phyloP scores from a whole-genome alignment of 2,329 filamentous ascomycete genomes.

The Pseudogymnoascus sp. region DNA sequence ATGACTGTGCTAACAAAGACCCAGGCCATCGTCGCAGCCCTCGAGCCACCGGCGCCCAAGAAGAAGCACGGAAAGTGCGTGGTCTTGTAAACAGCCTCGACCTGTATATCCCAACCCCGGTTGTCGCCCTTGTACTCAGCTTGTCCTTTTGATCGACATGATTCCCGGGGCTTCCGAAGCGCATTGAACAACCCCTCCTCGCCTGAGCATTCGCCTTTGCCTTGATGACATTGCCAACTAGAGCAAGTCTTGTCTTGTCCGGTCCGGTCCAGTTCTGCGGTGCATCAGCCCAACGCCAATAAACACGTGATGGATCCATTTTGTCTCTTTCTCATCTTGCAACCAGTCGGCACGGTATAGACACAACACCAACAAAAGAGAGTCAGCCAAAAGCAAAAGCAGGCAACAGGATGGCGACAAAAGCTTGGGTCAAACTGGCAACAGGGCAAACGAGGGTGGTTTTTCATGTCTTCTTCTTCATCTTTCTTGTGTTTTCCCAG shows the following conservation, averaged over 20 bases:
- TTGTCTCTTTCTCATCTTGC: not conserved
- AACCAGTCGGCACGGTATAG: not conserved
- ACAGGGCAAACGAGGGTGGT: not conserved
- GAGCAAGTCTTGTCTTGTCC: not conserved
- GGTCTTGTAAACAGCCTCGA: constrained; percentile 44
- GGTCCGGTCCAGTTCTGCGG: not conserved
- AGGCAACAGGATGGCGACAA: too few species aligned
- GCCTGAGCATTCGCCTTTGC: not conserved
- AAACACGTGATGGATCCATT: not conserved
- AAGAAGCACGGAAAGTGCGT: constrained; percentile 65
- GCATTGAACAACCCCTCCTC: not conserved
- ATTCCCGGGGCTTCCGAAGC: not conserved
- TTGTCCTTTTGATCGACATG: not conserved
- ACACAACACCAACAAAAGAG: too few species aligned
- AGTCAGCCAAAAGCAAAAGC: too few species aligned
- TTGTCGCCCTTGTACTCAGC: not conserved
- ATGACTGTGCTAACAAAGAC: constrained; percentile 16
- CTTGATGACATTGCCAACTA: not conserved
- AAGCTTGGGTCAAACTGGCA: too few species aligned
- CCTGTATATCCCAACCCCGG: not conserved
- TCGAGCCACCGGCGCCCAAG: constrained; percentile 80
- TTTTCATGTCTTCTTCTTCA: not conserved
- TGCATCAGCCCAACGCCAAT: not conserved
- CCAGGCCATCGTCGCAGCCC: constrained; percentile 88
- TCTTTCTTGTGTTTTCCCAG: not conserved